phyloP scores from a whole-genome alignment of 2,329 filamentous ascomycete genomes.

The Stachybotrys elegans region DNA sequence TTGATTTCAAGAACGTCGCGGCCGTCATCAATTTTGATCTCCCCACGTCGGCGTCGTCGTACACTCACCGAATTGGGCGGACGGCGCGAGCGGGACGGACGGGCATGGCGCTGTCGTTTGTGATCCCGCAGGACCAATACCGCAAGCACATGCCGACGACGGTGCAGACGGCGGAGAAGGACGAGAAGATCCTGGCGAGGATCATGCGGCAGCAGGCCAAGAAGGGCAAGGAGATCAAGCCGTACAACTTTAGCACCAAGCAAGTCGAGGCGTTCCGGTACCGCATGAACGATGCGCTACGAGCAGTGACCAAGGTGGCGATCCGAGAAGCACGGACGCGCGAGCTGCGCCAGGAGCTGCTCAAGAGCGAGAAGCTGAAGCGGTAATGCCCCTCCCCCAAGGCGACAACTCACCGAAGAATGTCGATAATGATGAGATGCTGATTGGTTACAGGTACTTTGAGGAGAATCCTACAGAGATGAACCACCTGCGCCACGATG shows the following conservation, averaged over 20 bases:
- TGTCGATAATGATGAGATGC: too few relatives aligned
- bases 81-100: constrained; percentile 87
- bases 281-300: constrained; percentile 85
- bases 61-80: constrained; percentile 93
- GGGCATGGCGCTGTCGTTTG: constrained; percentile 94
- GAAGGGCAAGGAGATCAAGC: constrained; percentile 74
- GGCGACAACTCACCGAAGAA: too few relatives aligned
- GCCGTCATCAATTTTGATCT: constrained; percentile 97
- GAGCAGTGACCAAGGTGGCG: constrained; percentile 83
- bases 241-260: constrained; percentile 91
- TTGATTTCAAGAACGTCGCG: constrained; percentile 94
- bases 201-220: constrained; percentile 77
- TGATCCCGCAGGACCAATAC: constrained; percentile 75
- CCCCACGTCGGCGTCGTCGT: constrained; percentile 80
- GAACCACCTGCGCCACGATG: constrained; percentile 82
- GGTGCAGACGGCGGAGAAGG: constrained; percentile 68
- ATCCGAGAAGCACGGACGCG: constrained; percentile 84
- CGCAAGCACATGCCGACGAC: constrained; percentile 87
- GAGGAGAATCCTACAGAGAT: constrained; percentile 94
- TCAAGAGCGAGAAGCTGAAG: constrained; percentile 92
- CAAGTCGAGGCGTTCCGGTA: constrained; percentile 93
- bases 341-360: constrained; percentile 81
- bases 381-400: too few relatives aligned
- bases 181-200: constrained; percentile 77
- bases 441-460: constrained; percentile 64